Evolutionary conservation across 73 alveolate genomes (phyloP).

Genomic region (Symbiodinium natans): DNA sequence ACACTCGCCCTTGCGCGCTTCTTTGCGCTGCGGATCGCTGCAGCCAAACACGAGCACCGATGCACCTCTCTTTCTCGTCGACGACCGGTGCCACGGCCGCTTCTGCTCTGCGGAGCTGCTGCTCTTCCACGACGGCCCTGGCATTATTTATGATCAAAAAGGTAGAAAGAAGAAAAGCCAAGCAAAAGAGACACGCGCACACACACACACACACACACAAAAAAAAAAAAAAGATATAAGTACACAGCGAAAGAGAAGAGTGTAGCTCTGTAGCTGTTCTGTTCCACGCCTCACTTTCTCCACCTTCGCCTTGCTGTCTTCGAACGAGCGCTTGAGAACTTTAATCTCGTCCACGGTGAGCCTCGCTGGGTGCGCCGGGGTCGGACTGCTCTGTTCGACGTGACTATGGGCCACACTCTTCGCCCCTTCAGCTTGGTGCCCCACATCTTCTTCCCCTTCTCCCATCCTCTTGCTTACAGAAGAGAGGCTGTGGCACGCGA

Average conservation of each 20-base stretch:
- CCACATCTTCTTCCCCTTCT: constrained; percentile 75
- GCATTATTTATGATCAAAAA: too few species aligned
- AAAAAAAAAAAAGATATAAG: too few species aligned
- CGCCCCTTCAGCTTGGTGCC: constrained; percentile 9
- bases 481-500: too few species aligned
- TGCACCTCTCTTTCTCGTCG: constrained; percentile 73
- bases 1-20: too few species aligned
- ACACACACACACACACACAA: too few species aligned
- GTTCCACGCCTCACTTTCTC: constrained; percentile 40
- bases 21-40: too few species aligned
- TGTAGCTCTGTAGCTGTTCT: too few species aligned
- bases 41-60: too few species aligned
- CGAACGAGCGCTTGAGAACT: constrained; percentile 64
- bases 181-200: too few species aligned
- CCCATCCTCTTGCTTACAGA: constrained; percentile 44
- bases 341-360: constrained; percentile 76
- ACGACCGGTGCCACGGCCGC: constrained; percentile 86
- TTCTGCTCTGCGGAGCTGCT: constrained; percentile 64
- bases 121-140: constrained; percentile 62
- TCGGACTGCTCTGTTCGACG: background rate
- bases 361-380: background rate
- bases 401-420: too few species aligned
- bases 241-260: too few species aligned
- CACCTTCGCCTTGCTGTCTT: constrained; percentile 64
- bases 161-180: too few species aligned